Evolutionary conservation across 345 rosid genomes (phyloP).

Genomic region (Rhizophora apiculata): DNA sequence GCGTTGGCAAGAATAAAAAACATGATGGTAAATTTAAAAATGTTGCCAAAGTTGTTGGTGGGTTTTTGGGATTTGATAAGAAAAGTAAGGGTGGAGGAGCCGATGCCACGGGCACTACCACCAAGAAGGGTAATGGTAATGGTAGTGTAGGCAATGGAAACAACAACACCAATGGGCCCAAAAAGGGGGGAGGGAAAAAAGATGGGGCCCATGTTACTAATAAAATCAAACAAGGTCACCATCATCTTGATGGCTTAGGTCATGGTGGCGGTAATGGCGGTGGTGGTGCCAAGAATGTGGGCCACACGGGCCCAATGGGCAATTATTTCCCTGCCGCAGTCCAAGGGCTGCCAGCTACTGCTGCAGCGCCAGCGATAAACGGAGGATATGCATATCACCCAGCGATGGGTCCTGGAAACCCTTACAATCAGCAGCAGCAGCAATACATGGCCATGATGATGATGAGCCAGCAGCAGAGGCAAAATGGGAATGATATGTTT

Average conservation of each 20-base stretch:
- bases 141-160: slow-evolving; percentile 36
- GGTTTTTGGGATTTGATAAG: slow-evolving; percentile 39
- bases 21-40: slow-evolving; percentile 33
- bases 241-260: slow-evolving; percentile 42
- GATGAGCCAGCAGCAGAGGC: slow-evolving; percentile 50
- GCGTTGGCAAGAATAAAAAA: slow-evolving; percentile 14
- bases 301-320: slow-evolving; percentile 38
- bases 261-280: slow-evolving; percentile 30
- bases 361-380: slow-evolving; percentile 38
- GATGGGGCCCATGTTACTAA: slow-evolving; percentile 38
- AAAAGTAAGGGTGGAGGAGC: slow-evolving; percentile 40
- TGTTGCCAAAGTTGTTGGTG: slow-evolving; percentile 38
- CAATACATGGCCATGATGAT: slow-evolving; percentile 66
- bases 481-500: slow-evolving; percentile 58
- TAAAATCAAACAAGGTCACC: slow-evolving; percentile 41
- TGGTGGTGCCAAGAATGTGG: slow-evolving; percentile 23
- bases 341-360: slow-evolving; percentile 50
- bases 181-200: slow-evolving; percentile 50
- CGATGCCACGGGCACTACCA: slow-evolving; percentile 18
- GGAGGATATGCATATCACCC: slow-evolving; percentile 39
- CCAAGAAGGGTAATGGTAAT: neutral
- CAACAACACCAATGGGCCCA: slow-evolving; percentile 45
- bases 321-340: slow-evolving; percentile 42
- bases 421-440: slow-evolving; percentile 44
- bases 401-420: slow-evolving; percentile 35